Percentiles rank a stretch among this genome's conserved stretches.
Evolutionary conservation across 257 asterid genomes (phyloP).

Genomic region (Handroanthus guayacan): DNA sequence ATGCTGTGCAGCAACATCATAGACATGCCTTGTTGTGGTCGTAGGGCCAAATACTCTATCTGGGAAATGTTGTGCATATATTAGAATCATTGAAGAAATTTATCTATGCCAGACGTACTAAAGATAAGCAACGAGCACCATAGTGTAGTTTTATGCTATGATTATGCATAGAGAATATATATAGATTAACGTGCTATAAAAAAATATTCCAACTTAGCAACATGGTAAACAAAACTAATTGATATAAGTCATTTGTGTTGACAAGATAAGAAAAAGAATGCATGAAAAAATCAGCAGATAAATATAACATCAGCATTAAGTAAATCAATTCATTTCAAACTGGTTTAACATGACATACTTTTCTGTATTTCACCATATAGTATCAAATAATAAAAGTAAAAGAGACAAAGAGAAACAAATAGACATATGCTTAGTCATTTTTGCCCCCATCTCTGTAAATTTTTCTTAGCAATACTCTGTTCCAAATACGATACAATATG

Average conservation of each 20-base stretch:
- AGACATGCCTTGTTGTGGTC: constrained; percentile 97
- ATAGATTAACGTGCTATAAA: not conserved
- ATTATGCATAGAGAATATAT: constrained; percentile 24
- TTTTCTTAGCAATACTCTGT: not conserved
- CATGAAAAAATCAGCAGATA: constrained; percentile 21
- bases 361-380: constrained; percentile 19
- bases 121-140: constrained; percentile 16
- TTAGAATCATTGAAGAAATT: constrained; percentile 27
- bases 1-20: constrained; percentile 95
- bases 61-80: constrained; percentile 43
- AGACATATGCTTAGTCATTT: not conserved
- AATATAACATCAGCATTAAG: not conserved
- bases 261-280: constrained; percentile 7
- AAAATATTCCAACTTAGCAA: constrained; percentile 23
- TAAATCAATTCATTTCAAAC: constrained; percentile 1
- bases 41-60: constrained; percentile 99
- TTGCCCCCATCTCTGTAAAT: not conserved
- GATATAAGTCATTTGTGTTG: constrained; percentile 18
- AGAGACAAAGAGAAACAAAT: no score
- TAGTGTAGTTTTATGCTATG: constrained; percentile 4
- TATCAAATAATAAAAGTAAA: not conserved
- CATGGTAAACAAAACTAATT: constrained; percentile 27
- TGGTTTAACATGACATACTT: constrained; percentile 15
- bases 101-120: constrained; percentile 7
- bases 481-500: constrained; percentile 22